phyloP scores from a whole-genome alignment of 2,329 filamentous ascomycete genomes.

The Aureobasidium melanogenum region DNA sequence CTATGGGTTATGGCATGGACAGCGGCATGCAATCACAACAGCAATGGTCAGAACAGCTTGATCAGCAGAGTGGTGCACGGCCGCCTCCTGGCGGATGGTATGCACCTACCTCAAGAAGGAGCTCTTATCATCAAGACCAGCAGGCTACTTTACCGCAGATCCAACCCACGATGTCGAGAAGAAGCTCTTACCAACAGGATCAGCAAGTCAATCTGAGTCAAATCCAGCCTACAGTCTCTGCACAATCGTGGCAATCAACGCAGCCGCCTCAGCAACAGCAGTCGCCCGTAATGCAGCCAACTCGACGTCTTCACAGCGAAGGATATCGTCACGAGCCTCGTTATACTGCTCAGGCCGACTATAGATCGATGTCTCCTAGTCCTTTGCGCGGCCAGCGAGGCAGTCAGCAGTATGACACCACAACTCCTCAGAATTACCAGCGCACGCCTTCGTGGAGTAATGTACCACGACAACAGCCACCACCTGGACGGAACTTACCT shows the following conservation, averaged over 20 bases:
- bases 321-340: slow-evolving; percentile 13
- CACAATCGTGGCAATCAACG: background rate
- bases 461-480: background rate
- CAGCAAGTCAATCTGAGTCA: background rate
- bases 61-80: background rate
- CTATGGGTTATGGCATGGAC: background rate
- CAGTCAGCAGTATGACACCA: slow-evolving; percentile 2
- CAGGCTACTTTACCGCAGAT: background rate
- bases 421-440: background rate
- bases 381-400: slow-evolving; percentile 4
- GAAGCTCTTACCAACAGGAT: background rate
- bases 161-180: background rate
- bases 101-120: slow-evolving; percentile 13
- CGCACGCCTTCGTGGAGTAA: background rate
- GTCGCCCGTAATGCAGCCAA: background rate
- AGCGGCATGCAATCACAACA: background rate
- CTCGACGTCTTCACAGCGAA: slow-evolving; percentile 17
- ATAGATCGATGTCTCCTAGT: slow-evolving; percentile 8
- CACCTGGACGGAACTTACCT: background rate
- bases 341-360: background rate
- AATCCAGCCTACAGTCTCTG: background rate
- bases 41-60: background rate
- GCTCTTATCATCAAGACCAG: background rate
- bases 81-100: slow-evolving; percentile 20
- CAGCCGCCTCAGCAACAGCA: background rate